Evolutionary conservation across 2,329 filamentous ascomycete genomes (phyloP).

Genomic region (Xylaria sp.): DNA sequence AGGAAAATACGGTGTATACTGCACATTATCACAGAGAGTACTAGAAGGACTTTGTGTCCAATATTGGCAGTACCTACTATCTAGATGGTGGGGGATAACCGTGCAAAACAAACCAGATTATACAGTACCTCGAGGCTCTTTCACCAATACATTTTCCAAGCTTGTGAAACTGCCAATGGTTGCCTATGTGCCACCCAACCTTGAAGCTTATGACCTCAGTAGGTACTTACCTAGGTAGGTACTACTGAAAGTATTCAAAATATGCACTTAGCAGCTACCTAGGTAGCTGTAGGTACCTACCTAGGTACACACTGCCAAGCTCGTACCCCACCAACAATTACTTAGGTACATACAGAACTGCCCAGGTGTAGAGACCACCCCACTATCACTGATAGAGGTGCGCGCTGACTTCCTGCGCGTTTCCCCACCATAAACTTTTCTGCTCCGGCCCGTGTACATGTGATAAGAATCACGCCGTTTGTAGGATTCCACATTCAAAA

Average conservation of each 20-base stretch:
- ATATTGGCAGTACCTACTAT: too few species aligned
- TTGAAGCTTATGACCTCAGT: too few species aligned
- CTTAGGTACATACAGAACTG: not conserved
- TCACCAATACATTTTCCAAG: too few species aligned
- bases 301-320: not conserved
- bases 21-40: not conserved
- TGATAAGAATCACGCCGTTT: constrained; percentile 12
- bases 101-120: too few species aligned
- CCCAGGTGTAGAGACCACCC: constrained; percentile 14
- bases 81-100: too few species aligned
- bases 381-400: constrained; percentile 11
- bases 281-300: not conserved
- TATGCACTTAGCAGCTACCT: not conserved
- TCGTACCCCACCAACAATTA: too few species aligned
- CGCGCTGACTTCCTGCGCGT: not conserved
- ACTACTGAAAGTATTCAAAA: too few species aligned
- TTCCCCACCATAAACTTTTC: constrained; percentile 42
- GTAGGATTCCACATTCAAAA: not conserved
- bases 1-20: not conserved
- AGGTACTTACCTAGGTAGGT: too few species aligned
- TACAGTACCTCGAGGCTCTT: too few species aligned
- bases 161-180: too few species aligned
- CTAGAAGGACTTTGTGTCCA: not conserved
- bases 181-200: too few species aligned
- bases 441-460: constrained; percentile 6